Evolutionary conservation across 345 rosid genomes (phyloP).

Genomic region (Microcos paniculata): DNA sequence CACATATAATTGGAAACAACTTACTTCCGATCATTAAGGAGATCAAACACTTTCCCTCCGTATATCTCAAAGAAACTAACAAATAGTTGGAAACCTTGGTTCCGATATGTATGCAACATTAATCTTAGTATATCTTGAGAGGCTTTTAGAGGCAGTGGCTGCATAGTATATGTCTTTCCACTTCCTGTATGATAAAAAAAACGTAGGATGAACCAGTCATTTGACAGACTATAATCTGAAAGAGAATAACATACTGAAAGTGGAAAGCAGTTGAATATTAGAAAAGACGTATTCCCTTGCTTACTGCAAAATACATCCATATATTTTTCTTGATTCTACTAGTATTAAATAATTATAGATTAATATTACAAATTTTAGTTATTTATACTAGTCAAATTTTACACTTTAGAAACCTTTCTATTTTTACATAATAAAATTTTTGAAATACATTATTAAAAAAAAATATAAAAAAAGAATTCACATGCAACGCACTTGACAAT

Average conservation of each 20-base stretch:
- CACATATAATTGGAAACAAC: conserved; percentile 16
- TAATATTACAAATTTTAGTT: too few species aligned
- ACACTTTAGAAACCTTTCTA: too few species aligned
- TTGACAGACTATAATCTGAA: not conserved
- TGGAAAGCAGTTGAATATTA: not conserved
- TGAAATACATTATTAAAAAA: too few species aligned
- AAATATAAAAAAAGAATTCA: too few species aligned
- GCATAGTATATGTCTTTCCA: conserved; percentile 74
- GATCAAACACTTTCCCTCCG: conserved; percentile 70
- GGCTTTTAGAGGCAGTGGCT: conserved; percentile 68
- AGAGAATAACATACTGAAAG: not conserved
- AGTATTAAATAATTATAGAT: too few species aligned
- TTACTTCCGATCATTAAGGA: conserved; percentile 67
- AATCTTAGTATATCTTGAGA: conserved; percentile 53
- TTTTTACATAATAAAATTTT: too few species aligned
- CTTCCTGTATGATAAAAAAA: conserved; percentile 42
- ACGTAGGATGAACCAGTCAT: conserved; percentile 4
- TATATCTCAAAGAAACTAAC: conserved; percentile 72
- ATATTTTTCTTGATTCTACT: too few species aligned
- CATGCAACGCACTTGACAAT: too few species aligned
- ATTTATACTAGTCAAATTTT: too few species aligned
- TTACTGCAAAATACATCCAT: not conserved
- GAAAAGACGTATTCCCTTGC: not conserved
- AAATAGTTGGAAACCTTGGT: conserved; percentile 55
- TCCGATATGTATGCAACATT: conserved; percentile 46